phyloP scores from a whole-genome alignment of 192 early-diverging fungal genomes.

The Mortierella claussenii region DNA sequence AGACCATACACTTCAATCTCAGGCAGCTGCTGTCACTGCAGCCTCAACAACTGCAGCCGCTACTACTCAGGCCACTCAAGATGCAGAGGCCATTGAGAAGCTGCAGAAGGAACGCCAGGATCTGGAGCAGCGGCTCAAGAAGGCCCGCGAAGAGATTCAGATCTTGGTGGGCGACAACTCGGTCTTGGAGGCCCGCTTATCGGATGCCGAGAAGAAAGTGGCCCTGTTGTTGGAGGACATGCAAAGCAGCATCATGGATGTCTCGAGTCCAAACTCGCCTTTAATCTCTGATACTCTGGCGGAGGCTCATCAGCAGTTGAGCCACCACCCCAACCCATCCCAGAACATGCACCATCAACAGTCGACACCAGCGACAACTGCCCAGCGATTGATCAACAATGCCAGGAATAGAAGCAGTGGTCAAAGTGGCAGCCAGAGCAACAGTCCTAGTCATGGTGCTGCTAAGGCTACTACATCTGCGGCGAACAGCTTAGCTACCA shows the following conservation, averaged over 20 bases:
- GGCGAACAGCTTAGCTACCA: background rate
- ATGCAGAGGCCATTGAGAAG: background rate
- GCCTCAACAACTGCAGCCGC: background rate
- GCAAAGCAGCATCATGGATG: constrained; percentile 20
- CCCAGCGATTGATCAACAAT: constrained; percentile 11
- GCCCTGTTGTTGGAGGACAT: constrained; percentile 33
- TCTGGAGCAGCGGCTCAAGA: constrained; percentile 29
- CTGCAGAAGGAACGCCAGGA: constrained; percentile 31
- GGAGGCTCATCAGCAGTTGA: constrained; percentile 33
- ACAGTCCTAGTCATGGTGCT: background rate
- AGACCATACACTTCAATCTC: constrained; percentile 23
- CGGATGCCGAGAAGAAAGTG: constrained; percentile 47
- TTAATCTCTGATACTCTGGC: constrained; percentile 35
- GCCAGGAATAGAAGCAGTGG: constrained; percentile 7
- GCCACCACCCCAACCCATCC: background rate
- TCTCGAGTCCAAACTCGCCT: constrained; percentile 39
- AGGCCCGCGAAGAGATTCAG: constrained; percentile 21
- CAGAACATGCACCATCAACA: background rate
- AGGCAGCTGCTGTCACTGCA: background rate
- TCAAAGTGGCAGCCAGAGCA: background rate
- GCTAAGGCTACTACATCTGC: background rate
- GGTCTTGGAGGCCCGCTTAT: constrained; percentile 24
- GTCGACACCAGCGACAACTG: background rate
- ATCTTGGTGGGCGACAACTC: constrained; percentile 35
- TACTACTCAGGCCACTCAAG: background rate